Evolutionary conservation across 495 filamentous ascomycete species (phyloP), one percentile per base, ranked within the genome.

Genomic region (Neurospora sp.): DNA sequence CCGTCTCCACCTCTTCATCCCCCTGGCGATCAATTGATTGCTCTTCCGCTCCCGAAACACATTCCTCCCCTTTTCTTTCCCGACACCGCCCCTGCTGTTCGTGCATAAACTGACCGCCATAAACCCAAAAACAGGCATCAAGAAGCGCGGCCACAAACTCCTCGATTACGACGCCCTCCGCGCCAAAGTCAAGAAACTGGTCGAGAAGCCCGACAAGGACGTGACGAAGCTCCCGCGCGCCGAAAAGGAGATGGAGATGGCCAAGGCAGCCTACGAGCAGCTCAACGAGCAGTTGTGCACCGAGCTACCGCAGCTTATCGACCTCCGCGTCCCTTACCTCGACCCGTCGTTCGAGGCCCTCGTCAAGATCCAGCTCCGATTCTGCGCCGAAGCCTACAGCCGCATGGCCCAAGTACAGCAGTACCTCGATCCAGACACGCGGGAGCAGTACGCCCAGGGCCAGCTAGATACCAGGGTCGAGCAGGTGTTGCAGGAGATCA

Each of bases 331-430:
- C 8, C 96, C 96, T 0, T 99, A 99, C 80, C 88, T 99, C 73
- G 96, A 99, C 79, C 96, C 96, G 1, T 93, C 90, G 72, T 99
- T 99, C 80, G 96, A 99, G 82, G 96, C 96, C 0, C 88, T 99
- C 69, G 96, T 99, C 75, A 99, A 99, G 87, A 99, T 99, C 77
- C 96, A 99, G 84, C 83, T 99, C 74, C 89, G 96, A 38, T 99
- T 99, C 84, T 99, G 96, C 80, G 96, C 96, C 13, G 96, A 99
- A 82, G 96, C 96, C 11, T 99, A 99, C 80, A 92, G 89, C 40
- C 86, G 96, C 31, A 98, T 99, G 96, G 96, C 96, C 10, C 96
- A 99, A 85, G 96, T 99, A 74, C 96, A 99, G 84, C 96, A 99
- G 83, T 99, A 97, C 82, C 87, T 99, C 62, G 96, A 98, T 82